A percentile compares a stretch with the other conserved stretches of the same genome.
These are phyloP conservation scores for Podochytrium sp. DNA, from an alignment of 192 early-diverging fungal genomes.

Conservation along the genomic window DNA sequence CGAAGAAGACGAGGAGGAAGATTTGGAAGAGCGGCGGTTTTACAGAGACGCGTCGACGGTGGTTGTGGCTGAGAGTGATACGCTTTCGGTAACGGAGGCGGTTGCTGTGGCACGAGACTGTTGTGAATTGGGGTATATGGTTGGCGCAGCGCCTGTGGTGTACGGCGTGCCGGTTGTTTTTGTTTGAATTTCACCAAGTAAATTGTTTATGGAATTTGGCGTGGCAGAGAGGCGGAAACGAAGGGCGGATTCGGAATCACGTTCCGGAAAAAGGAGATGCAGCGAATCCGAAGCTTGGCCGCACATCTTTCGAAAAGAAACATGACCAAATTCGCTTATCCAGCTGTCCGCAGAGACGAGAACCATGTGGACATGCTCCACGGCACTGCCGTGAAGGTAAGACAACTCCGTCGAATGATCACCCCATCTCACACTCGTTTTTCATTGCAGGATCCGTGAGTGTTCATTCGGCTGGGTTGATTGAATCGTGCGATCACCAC, in stretches of 20 bases:
- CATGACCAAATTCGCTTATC: conserved; percentile 41
- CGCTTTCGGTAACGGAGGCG: conserved; percentile 75
- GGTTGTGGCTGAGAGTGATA: not conserved
- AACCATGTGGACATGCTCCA: conserved; percentile 40
- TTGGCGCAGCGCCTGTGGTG: conserved; percentile 91
- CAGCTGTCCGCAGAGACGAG: conserved; percentile 57
- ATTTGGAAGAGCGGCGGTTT: not conserved
- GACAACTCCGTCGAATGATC: not conserved
- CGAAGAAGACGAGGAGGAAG: not conserved
- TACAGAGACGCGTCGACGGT: not conserved
- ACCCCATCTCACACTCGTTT: not conserved
- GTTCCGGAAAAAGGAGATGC: not conserved
- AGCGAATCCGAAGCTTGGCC: not conserved
- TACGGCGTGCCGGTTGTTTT: conserved; percentile 81
- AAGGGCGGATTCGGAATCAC: not conserved
- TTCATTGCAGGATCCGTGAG: conserved; percentile 17
- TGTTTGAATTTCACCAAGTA: too few species aligned
- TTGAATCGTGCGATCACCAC: not conserved
- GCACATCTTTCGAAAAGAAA: not conserved
- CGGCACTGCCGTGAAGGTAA: conserved; percentile 34
- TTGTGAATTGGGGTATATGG: conserved; percentile 81
- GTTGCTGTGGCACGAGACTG: conserved; percentile 70
- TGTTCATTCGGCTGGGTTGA: not conserved
- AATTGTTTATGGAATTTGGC: not conserved
- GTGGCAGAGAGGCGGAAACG: not conserved